Base-by-base conservation (phyloP, 2,329 filamentous ascomycete genomes). In the Emmonsiellopsis sp. region DNA sequence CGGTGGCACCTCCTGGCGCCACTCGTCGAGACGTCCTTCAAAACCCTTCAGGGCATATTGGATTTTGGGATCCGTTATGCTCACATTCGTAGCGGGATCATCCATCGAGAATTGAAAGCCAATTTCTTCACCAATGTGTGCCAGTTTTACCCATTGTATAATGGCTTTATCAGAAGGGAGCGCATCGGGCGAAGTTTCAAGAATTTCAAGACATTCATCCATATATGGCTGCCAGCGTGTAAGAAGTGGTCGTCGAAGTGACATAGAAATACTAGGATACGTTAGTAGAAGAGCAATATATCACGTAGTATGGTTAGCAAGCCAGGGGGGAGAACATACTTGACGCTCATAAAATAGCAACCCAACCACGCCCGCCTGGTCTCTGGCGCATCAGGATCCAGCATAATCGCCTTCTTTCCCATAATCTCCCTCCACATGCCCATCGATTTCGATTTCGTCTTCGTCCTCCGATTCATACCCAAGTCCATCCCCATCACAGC, bases 401-500 rank as follows among this genome's bases (percentile, higher is more conserved):
- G 62, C 4, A 62, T 55, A 2, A 63, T 56, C 1, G 63, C 56
- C 56, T 68, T 70, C 43, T 73, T 74, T 32, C 63, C 61, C 46
- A 71, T 62, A 8, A 72, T 57, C 8, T 74, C 71, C 27, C 65
- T 65, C 55, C 72, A 63, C 36, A 71, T 61, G n/a, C 56, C 66
- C 8, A 66, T 61, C 2, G 60, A 60, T 46, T 62, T 66, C 6
- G 56, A 45, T 61, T 69, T 66, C 57, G 60, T 65, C 60, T 65
- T 73, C 57, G 68, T 67, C 58, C 76, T 74, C 57, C 81, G 79
- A 13, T 85, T 87, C 6, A 95, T 79, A 0, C 89, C 89, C 36
- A 95, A 79, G 61, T 95, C 89, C 52, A 94, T 83, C 31, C 85
- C 86, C 84, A 95, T 88, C 60, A 88, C 80, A 47, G 85, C 85